These are phyloP conservation scores for Colletotrichum chrysophilum DNA, from an alignment of 2,329 filamentous ascomycete species.

Conservation along the genomic window DNA sequence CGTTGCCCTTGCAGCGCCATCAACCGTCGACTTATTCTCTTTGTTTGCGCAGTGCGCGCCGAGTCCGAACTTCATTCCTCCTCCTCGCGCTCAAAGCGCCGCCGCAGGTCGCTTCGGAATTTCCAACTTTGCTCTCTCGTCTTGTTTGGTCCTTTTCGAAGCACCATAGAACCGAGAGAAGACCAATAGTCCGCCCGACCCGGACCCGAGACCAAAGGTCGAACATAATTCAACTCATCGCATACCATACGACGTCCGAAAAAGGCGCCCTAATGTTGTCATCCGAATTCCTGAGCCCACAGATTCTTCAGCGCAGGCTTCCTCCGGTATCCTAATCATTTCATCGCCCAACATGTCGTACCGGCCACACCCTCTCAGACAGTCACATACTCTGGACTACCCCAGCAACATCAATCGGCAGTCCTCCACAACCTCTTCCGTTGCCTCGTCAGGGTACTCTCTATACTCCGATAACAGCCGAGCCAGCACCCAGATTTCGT, in stretches of 20 bases:
- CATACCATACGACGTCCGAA: slow-evolving; percentile 10
- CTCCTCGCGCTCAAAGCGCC: neutral
- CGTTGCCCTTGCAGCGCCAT: neutral
- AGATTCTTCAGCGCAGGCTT: slow-evolving; percentile 28
- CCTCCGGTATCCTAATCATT: slow-evolving; percentile 19
- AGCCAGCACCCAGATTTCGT: slow-evolving; percentile 75
- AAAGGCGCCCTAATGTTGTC: slow-evolving; percentile 31
- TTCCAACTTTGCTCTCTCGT: neutral
- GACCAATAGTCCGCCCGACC: neutral
- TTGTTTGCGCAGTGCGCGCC: slow-evolving; percentile 20
- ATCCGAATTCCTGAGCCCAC: slow-evolving; percentile 25
- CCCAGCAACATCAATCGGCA: slow-evolving; percentile 58
- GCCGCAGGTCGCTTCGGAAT: slow-evolving; percentile 2
- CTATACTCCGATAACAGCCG: slow-evolving; percentile 63
- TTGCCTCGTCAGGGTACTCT: slow-evolving; percentile 73
- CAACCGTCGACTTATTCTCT: neutral
- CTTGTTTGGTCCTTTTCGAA: neutral
- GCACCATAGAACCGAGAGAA: neutral
- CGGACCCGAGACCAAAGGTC: neutral
- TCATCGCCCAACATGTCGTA: slow-evolving; percentile 53
- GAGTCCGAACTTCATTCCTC: neutral
- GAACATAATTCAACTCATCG: neutral
- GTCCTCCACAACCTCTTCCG: slow-evolving; percentile 73
- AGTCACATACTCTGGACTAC: slow-evolving; percentile 58
- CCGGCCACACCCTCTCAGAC: slow-evolving; percentile 62